These are phyloP conservation scores for Thecaphora frezii DNA, from an alignment of 1,284 basidiomycete genomes.

Conservation along the genomic window DNA sequence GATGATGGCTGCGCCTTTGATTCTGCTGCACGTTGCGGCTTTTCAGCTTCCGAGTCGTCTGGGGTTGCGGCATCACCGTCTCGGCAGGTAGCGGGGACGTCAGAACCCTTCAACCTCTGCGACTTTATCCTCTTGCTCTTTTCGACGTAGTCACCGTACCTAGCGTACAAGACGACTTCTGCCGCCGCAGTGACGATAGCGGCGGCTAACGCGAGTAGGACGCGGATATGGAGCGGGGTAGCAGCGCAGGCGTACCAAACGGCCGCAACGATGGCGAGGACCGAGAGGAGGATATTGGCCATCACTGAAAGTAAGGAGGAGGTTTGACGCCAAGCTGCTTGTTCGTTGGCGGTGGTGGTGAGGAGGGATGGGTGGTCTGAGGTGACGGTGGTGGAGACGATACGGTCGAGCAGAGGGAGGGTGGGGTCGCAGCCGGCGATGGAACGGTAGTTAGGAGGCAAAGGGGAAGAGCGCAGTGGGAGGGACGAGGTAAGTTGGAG, in stretches of 20 bases:
- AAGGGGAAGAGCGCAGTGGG: too few relatives aligned
- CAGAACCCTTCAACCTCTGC: constrained; percentile 19
- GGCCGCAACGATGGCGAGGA: constrained; percentile 27
- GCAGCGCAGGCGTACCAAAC: constrained; percentile 30
- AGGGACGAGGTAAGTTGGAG: too few relatives aligned
- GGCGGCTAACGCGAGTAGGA: constrained; percentile 16
- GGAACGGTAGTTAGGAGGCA: too few relatives aligned
- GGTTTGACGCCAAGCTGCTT: constrained; percentile 26
- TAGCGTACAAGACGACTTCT: constrained; percentile 26
- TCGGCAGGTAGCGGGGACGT: constrained; percentile 3
- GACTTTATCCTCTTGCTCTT: constrained; percentile 15
- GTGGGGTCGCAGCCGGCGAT: too few relatives aligned
- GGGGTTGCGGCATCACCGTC: too few relatives aligned
- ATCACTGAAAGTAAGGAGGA: constrained; percentile 24
- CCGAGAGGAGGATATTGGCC: constrained; percentile 25
- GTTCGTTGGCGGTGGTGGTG: too few relatives aligned
- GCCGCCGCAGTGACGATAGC: constrained; percentile 22
- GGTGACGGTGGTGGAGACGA: neutral
- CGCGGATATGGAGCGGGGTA: constrained; percentile 3
- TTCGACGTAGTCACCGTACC: constrained; percentile 21
- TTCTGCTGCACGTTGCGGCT: too few relatives aligned
- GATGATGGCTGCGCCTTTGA: too few relatives aligned
- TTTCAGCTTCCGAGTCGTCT: too few relatives aligned
- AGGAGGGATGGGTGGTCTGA: constrained; percentile 3
- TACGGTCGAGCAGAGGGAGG: too few relatives aligned